Evolutionary conservation across 768 basidiomycete species (phyloP), one percentile per base, ranked within the genome.

Genomic region (Porphyrellus cyaneotinctus): DNA sequence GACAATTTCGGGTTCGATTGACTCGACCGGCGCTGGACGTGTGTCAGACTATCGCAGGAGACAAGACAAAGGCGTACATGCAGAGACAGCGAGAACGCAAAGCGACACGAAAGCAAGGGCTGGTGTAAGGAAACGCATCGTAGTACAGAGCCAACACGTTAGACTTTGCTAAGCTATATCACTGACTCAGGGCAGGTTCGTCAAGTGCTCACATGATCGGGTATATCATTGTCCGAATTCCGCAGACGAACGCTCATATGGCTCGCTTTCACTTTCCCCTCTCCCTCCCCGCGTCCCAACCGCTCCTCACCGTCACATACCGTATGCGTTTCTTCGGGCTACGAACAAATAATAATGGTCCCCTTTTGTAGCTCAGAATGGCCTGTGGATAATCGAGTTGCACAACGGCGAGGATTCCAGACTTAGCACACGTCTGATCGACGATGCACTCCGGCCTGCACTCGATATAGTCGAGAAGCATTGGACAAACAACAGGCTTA

Each of bases 401-500:
- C 88, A 88, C 61, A 87, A 90, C 64, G 88, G 85, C 14, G 74
- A 74, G 35, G 91, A 93, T 67, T 88, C 77, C 57, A 81, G 89
- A 20, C 67, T 93, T 42, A 85, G 84, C 0, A 68, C 75, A 23
- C 67, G 67, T 7, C 69, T 93, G 47, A 71, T 91, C 48, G 74
- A 80, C 51, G 69, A 76, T 17, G 87, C 77, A 0, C 56, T 92
- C 24, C 78, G 78, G 57, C 87, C 88, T 41, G 87, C 88, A 6
- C 71, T 93, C 32, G 83, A 91, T 62, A 66, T 72, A 3, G 84
- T 91, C 1, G 90, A 93, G 69, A 72, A 73, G 28, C 80, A 87
- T 51, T 93, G 91, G 90, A 72, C 79, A 14, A 68, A 73, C 32
- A 73, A 74, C 41, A 81, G 79, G 74, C 72, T 78, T 28, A 62